Evolutionary conservation across 2,329 filamentous ascomycete genomes (phyloP).

Genomic region (Penicillium sp.): DNA sequence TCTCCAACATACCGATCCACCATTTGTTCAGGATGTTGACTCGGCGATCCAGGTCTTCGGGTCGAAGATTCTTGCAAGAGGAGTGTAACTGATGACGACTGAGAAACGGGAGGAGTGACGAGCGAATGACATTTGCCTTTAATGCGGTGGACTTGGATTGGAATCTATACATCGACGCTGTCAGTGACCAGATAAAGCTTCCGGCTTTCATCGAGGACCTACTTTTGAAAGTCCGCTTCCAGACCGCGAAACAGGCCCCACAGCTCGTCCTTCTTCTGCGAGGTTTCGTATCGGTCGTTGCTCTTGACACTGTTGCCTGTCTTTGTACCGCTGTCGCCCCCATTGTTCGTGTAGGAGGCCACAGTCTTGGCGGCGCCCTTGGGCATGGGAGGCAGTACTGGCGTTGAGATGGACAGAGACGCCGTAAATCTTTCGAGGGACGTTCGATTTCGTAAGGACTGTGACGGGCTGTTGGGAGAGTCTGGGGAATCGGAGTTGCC

Average conservation of each 20-base stretch:
- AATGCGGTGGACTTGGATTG: conserved; percentile 65
- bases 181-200: conserved; percentile 7
- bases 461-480: conserved; percentile 37
- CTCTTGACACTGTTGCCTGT: too few species aligned
- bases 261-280: conserved; percentile 62
- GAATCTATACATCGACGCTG: conserved; percentile 49
- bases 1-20: conserved; percentile 78
- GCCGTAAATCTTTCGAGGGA: conserved; percentile 45
- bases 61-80: conserved; percentile 59
- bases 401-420: conserved; percentile 39
- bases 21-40: conserved; percentile 79
- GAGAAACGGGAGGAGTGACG: conserved; percentile 69
- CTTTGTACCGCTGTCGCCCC: conserved; percentile 4
- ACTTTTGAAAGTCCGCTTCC: conserved; percentile 64
- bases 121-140: conserved; percentile 69
- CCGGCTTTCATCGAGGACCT: conserved; percentile 17
- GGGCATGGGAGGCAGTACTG: conserved; percentile 44
- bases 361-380: conserved; percentile 36
- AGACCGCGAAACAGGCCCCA: conserved; percentile 63
- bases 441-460: conserved; percentile 35
- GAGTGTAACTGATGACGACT: conserved; percentile 62
- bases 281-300: conserved; percentile 23
- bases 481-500: conserved; percentile 29
- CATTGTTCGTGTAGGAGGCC: conserved; percentile 27
- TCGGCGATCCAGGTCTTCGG: conserved; percentile 77